Conservation (phyloP, 257 asterid species). For the Thymus quinquecostatus region DNA sequence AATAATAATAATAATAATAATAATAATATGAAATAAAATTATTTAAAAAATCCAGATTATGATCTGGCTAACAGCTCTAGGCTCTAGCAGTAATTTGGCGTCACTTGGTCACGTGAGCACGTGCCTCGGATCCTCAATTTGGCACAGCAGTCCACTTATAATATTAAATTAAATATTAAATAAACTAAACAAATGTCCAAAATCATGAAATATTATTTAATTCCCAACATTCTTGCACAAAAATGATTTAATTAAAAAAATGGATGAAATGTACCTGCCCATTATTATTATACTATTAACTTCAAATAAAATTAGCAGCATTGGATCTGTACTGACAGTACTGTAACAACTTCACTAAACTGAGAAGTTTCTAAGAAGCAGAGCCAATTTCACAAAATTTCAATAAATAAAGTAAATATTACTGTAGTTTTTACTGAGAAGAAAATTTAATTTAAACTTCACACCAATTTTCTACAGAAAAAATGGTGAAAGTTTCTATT, state of each 20-base stretch:
- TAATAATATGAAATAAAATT: no score
- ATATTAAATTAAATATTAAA: conserved; percentile 10
- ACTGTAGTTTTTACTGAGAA: neutral
- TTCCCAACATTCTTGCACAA: conserved; percentile 50
- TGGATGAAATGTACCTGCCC: conserved; percentile 35
- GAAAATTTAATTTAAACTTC: conserved; percentile 24
- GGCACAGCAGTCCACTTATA: conserved; percentile 18
- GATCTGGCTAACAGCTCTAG: conserved; percentile 9
- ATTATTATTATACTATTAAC: neutral
- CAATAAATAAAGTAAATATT: conserved; percentile 9
- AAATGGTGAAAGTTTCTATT: conserved; percentile 15
- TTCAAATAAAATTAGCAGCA: conserved; percentile 4
- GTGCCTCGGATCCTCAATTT: conserved; percentile 45
- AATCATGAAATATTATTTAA: conserved; percentile 14
- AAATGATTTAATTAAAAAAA: conserved; percentile 19
- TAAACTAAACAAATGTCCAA: conserved; percentile 3
- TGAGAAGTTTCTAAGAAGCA: conserved; percentile 28
- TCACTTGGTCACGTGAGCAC: conserved; percentile 52
- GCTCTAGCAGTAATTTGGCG: conserved; percentile 18
- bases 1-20: no score
- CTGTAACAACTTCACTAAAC: conserved; percentile 4
- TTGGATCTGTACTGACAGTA: conserved; percentile 34
- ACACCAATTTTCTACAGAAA: conserved; percentile 29
- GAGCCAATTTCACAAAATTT: neutral
- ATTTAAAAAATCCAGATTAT: neutral